These are phyloP conservation scores for Trametes cinnabarina DNA, from an alignment of 768 basidiomycete genomes.

Conservation along the genomic window DNA sequence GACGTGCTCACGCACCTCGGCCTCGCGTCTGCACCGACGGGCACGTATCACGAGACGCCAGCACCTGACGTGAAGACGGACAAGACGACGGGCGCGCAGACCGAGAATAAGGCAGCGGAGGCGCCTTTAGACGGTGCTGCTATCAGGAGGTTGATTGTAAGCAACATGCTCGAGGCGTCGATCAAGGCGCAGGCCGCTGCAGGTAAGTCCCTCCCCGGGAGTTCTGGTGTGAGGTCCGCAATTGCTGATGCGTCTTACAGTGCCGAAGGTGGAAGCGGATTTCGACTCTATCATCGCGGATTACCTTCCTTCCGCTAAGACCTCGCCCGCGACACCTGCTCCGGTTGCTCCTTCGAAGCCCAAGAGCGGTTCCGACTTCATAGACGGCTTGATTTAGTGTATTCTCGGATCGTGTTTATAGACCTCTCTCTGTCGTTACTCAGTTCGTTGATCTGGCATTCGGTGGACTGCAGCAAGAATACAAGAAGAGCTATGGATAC, in stretches of 20 bases:
- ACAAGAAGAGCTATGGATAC: slow-evolving; percentile 12
- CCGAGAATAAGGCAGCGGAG: slow-evolving; percentile 14
- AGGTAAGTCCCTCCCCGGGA: slow-evolving; percentile 32
- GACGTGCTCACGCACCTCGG: slow-evolving; percentile 88
- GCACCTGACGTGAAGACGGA: slow-evolving; percentile 32
- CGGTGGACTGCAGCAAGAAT: slow-evolving; percentile 33
- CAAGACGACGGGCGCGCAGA: slow-evolving; percentile 35
- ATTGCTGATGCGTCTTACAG: slow-evolving; percentile 30
- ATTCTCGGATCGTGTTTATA: slow-evolving; percentile 8
- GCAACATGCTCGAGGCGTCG: slow-evolving; percentile 55
- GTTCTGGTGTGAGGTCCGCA: neutral
- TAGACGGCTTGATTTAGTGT: slow-evolving; percentile 23
- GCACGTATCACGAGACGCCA: slow-evolving; percentile 60
- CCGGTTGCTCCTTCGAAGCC: slow-evolving; percentile 13
- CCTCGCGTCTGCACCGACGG: slow-evolving; percentile 72
- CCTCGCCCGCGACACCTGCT: slow-evolving; percentile 11
- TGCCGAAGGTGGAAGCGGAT: slow-evolving; percentile 41
- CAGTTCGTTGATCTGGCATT: neutral
- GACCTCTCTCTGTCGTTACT: neutral
- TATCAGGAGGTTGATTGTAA: slow-evolving; percentile 64
- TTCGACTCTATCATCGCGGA: slow-evolving; percentile 77
- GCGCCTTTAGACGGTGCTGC: slow-evolving; percentile 62
- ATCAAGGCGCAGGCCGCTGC: slow-evolving; percentile 45
- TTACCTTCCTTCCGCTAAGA: slow-evolving; percentile 50
- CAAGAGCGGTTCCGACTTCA: slow-evolving; percentile 20